Evolutionary conservation across 1,139 yeast genomes (phyloP).

Genomic region (Pichia sp.): DNA sequence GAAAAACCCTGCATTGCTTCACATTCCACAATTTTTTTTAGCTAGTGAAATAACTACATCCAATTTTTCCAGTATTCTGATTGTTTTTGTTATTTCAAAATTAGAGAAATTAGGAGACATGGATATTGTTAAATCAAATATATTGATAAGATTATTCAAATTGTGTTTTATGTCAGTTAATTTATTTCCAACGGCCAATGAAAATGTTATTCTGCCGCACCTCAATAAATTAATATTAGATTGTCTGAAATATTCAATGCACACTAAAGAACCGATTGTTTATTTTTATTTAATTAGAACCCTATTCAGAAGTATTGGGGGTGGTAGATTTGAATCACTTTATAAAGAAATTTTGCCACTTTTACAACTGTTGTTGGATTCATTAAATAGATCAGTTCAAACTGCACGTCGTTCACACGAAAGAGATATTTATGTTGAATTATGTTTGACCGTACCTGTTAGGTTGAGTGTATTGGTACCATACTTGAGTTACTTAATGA

Average conservation of each 20-base stretch:
- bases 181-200: constrained; percentile 81
- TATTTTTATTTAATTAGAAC: constrained; percentile 86
- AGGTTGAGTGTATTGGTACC: constrained; percentile 89
- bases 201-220: constrained; percentile 80
- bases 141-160: constrained; percentile 79
- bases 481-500: constrained; percentile 77
- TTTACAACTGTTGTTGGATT: constrained; percentile 77
- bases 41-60: constrained; percentile 93
- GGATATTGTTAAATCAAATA: constrained; percentile 71
- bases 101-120: constrained; percentile 76
- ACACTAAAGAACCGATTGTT: constrained; percentile 87
- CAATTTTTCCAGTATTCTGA: constrained; percentile 81
- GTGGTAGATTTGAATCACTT: constrained; percentile 87
- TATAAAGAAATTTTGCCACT: constrained; percentile 92
- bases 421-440: constrained; percentile 86
- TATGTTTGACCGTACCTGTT: constrained; percentile 94
- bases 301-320: constrained; percentile 88
- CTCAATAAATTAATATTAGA: constrained; percentile 74
- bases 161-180: constrained; percentile 94
- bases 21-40: constrained; percentile 87
- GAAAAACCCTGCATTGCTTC: constrained; percentile 78
- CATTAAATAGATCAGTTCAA: constrained; percentile 73
- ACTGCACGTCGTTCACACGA: constrained; percentile 87
- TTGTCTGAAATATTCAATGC: constrained; percentile 72
- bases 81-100: constrained; percentile 68